Evolutionary conservation across 2,329 filamentous ascomycete genomes (phyloP), one percentile per base, ranked within the genome.

Genomic region (Dothideomycetes sp.): DNA sequence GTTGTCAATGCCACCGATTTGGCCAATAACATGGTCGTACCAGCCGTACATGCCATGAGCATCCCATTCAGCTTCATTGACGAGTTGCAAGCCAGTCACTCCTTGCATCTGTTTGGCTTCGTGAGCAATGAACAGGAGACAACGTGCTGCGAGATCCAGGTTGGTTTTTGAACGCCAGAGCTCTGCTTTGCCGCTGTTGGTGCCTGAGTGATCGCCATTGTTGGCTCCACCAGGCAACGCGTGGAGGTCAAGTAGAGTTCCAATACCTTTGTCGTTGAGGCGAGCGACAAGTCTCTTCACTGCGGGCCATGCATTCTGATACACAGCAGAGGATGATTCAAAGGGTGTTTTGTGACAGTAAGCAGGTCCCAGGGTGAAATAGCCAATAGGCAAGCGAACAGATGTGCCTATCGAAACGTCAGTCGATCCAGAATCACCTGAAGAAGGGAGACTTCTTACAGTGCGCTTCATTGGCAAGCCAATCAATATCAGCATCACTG

Each of bases 351-450:
- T 61, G 9, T 58, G 49, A 44, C 68, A 71, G 49, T 70, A 76
- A 1, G 61, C 53, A 1, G 66, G 63, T 0, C 71, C 72, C 4
- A 78, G 63, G 4, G 69, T 71, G 51, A 70, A 79, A 54, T 74
- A 77, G 3, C 75, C 74, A 38, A 80, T 70, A 0, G 75, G 75
- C 13, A 80, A 54, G n/a, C 75, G 67, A 29, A 79, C 66, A 12
- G 70, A 70, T 4, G 71, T 78, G 49, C 51, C 57, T 59, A 30
- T 20, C 22, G 1, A 28, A 15, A 35, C 11, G 33, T 18, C 17
- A 36, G 32, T 13, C 15, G 11, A 33, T 7, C n/a, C n/a, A 12
- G 9, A 10, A 23, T 10, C 16, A 12, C 9, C 11, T 35, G 5
- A 27, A 4, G 19, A 15, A 18, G 13, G 16, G 11, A 17, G 12